Evolutionary conservation across 176 grass and related monocot genomes (phyloP).

Genomic region (Guadua angustifolia): DNA sequence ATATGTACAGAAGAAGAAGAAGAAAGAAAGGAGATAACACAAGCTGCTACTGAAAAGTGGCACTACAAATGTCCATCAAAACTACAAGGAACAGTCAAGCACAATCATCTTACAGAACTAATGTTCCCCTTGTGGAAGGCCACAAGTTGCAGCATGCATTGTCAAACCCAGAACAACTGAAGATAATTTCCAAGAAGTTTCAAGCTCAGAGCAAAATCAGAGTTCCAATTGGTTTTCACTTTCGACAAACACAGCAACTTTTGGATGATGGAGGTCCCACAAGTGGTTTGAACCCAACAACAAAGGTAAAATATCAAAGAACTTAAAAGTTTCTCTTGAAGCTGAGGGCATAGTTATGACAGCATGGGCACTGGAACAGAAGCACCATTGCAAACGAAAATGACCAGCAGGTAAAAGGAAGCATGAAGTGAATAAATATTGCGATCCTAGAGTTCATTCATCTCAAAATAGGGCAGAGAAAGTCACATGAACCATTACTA

Average conservation of each 20-base stretch:
- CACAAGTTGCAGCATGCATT: neutral
- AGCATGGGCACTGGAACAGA: neutral
- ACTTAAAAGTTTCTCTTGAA: neutral
- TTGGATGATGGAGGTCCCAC: neutral
- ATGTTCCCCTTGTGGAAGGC: neutral
- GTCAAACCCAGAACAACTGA: neutral
- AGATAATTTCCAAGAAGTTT: constrained; percentile 11
- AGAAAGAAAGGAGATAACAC: neutral
- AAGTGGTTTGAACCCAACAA: neutral
- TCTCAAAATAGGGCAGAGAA: neutral
- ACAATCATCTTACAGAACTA: constrained; percentile 15
- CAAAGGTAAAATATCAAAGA: neutral
- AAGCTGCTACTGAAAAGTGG: neutral
- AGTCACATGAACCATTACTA: neutral
- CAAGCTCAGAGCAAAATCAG: neutral
- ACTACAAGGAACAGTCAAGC: constrained; percentile 1
- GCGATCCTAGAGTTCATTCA: neutral
- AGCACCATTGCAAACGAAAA: neutral
- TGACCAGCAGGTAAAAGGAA: constrained; percentile 1
- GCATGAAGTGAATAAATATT: neutral
- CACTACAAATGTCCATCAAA: neutral
- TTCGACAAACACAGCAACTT: neutral
- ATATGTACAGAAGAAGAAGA: constrained; percentile 6
- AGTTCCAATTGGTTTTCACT: neutral
- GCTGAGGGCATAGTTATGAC: neutral